phyloP scores from a whole-genome alignment of 1,284 basidiomycete genomes.

The Ceratobasidium theobromae region DNA sequence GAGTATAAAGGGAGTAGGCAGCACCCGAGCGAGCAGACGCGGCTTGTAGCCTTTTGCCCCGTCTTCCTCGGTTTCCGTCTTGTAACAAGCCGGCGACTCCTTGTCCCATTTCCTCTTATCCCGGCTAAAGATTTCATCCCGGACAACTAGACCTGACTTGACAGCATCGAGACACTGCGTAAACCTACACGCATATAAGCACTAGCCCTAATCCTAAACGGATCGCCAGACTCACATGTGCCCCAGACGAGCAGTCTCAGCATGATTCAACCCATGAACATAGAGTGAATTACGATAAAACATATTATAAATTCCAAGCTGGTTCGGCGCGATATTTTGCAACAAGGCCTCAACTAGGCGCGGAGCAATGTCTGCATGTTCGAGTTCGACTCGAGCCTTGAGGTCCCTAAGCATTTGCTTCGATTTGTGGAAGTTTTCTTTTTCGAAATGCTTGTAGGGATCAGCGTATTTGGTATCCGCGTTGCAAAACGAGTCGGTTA shows the following conservation, averaged over 20 bases:
- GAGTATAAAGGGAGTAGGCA: slow-evolving; percentile 24
- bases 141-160: slow-evolving; percentile 30
- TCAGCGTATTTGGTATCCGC: slow-evolving; percentile 20
- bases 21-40: not conserved
- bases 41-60: not conserved
- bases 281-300: slow-evolving; percentile 21
- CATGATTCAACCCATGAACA: slow-evolving; percentile 11
- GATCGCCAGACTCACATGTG: slow-evolving; percentile 8
- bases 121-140: not conserved
- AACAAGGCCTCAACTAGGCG: slow-evolving; percentile 11
- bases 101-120: slow-evolving; percentile 4
- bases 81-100: not conserved
- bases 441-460: slow-evolving; percentile 20
- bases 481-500: slow-evolving; percentile 22
- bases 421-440: slow-evolving; percentile 1
- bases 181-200: slow-evolving; percentile 14
- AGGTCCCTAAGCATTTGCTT: not conserved
- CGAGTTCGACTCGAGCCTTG: not conserved
- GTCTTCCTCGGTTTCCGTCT: not conserved
- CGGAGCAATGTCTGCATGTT: not conserved
- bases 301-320: slow-evolving; percentile 28
- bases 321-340: not conserved
- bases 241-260: slow-evolving; percentile 8
- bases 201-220: not conserved
- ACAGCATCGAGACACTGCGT: slow-evolving; percentile 30